Conservation (phyloP, 2,329 filamentous ascomycete species). For the Hymenoscyphus fraxineus region DNA sequence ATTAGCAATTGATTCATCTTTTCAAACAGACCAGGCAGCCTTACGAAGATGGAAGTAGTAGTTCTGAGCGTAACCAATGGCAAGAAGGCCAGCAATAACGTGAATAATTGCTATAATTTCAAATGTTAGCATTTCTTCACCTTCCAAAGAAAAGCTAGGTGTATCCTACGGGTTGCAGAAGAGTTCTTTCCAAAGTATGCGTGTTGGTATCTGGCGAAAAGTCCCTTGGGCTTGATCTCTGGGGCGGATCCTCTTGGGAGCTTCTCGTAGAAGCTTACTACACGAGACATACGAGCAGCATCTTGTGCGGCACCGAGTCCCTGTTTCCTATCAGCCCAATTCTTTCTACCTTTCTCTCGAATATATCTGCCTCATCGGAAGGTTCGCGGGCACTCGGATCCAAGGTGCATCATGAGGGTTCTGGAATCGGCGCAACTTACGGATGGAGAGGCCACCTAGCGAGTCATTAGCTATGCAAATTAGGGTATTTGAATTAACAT, state of each 20-base stretch:
- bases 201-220: slow-evolving; percentile 83
- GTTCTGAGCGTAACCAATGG: slow-evolving; percentile 90
- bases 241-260: slow-evolving; percentile 90
- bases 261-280: slow-evolving; percentile 98
- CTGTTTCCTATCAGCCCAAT: slow-evolving; percentile 51
- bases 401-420: not conserved
- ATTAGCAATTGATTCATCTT: slow-evolving; percentile 22
- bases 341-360: slow-evolving; percentile 6
- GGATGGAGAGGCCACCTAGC: slow-evolving; percentile 36
- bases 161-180: slow-evolving; percentile 75
- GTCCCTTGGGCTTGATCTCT: slow-evolving; percentile 73
- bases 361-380: not conserved
- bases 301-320: slow-evolving; percentile 92
- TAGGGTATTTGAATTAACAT: not conserved
- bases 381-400: not conserved
- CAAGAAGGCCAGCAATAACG: slow-evolving; percentile 71
- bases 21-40: slow-evolving; percentile 38
- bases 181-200: slow-evolving; percentile 95
- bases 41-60: slow-evolving; percentile 99
- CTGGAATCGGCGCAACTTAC: slow-evolving; percentile 26
- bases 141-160: slow-evolving; percentile 10
- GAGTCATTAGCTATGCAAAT: slow-evolving; percentile 14
- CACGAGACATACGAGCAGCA: slow-evolving; percentile 95
- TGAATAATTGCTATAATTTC: slow-evolving; percentile 73
- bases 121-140: slow-evolving; percentile 9